Percentiles rank a stretch among this genome's conserved stretches.
phyloP scores from a whole-genome alignment of 2,329 filamentous ascomycete species.

The Beauveria sp. region DNA sequence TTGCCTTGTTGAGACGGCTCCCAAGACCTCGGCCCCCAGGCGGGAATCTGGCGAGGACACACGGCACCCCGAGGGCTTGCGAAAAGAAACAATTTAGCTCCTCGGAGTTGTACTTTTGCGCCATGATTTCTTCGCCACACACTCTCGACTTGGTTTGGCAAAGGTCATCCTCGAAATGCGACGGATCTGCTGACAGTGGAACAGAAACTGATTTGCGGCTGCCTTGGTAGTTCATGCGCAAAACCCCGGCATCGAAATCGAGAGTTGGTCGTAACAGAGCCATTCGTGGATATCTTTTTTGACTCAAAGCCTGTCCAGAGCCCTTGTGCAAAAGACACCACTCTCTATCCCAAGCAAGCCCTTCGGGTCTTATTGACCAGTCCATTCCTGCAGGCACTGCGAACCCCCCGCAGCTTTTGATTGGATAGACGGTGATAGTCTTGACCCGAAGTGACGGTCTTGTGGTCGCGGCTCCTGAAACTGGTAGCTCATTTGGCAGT shows the following conservation, averaged over 20 bases:
- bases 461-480: not conserved
- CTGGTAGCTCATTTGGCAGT: not conserved
- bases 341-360: conserved; percentile 88
- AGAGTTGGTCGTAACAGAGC: conserved; percentile 69
- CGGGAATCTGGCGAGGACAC: conserved; percentile 77
- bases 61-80: conserved; percentile 65
- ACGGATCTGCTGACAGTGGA: conserved; percentile 62
- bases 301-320: conserved; percentile 75
- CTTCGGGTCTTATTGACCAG: conserved; percentile 78
- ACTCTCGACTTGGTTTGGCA: conserved; percentile 55
- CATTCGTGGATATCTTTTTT: conserved; percentile 86
- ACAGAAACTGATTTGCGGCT: conserved; percentile 30
- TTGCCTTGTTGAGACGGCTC: conserved; percentile 64
- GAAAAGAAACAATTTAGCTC: conserved; percentile 73
- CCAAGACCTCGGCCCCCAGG: conserved; percentile 51
- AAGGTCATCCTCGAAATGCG: conserved; percentile 38
- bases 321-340: conserved; percentile 91
- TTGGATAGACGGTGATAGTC: conserved; percentile 70
- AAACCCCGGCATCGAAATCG: conserved; percentile 58
- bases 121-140: conserved; percentile 71
- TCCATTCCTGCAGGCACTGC: conserved; percentile 51
- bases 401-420: conserved; percentile 88
- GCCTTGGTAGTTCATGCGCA: conserved; percentile 52
- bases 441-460: conserved; percentile 38
- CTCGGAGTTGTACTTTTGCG: conserved; percentile 60